Conservation (phyloP, 2,329 filamentous ascomycete genomes). For the Fusarium subtropicale region DNA sequence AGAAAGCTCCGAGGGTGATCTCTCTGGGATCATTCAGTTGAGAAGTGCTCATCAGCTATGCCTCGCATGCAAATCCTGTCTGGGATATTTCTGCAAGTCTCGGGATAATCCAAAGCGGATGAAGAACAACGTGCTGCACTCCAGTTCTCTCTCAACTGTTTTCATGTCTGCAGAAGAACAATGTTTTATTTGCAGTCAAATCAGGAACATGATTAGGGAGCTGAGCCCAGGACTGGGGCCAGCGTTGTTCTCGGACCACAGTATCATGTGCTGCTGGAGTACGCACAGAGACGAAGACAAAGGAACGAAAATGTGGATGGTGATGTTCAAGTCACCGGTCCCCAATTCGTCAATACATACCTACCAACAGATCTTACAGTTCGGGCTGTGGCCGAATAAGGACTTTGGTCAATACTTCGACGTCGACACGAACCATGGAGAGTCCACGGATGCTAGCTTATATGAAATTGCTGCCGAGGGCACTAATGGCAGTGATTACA, state of each 20-base stretch:
- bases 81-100: too few relatives aligned
- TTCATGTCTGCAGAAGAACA: accelerated
- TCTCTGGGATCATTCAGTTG: too few relatives aligned
- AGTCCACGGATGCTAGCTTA: accelerated
- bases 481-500: not conserved
- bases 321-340: too few relatives aligned
- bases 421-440: accelerated
- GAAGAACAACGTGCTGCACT: too few relatives aligned
- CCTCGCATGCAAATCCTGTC: too few relatives aligned
- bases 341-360: too few relatives aligned
- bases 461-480: accelerated
- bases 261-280: too few relatives aligned
- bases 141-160: too few relatives aligned
- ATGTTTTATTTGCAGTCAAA: accelerated
- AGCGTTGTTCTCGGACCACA: accelerated
- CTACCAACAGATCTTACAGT: accelerated
- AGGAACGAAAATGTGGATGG: too few relatives aligned
- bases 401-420: accelerated
- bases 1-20: accelerated
- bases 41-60: too few relatives aligned
- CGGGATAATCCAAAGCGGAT: too few relatives aligned
- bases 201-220: accelerated
- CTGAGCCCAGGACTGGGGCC: accelerated
- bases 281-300: too few relatives aligned
- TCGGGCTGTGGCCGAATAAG: accelerated